phyloP scores from a whole-genome alignment of 768 basidiomycete species.

The Russula ochroleuca region DNA sequence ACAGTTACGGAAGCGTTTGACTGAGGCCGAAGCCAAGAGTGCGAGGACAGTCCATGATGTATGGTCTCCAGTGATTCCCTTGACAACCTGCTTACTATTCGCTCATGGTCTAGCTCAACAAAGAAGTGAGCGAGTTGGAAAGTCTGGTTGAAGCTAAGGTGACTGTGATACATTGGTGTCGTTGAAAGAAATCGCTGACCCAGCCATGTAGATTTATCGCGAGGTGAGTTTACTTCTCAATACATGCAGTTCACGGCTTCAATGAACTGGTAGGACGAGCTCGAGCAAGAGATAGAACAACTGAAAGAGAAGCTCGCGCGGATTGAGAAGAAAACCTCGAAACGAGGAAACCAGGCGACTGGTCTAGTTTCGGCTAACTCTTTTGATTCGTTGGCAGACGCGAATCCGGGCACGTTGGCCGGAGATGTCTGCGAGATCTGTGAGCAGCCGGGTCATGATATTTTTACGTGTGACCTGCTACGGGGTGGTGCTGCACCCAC shows the following conservation, averaged over 20 bases:
- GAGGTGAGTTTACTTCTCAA: slow-evolving; percentile 47
- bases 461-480: slow-evolving; percentile 76
- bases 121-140: slow-evolving; percentile 91
- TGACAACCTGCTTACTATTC: slow-evolving; percentile 11
- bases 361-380: slow-evolving; percentile 27
- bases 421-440: slow-evolving; percentile 77
- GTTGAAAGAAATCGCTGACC: not conserved
- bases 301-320: slow-evolving; percentile 66
- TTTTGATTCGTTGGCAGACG: slow-evolving; percentile 22
- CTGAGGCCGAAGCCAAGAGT: slow-evolving; percentile 71
- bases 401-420: slow-evolving; percentile 14
- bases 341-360: slow-evolving; percentile 37
- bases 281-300: slow-evolving; percentile 78
- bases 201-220: slow-evolving; percentile 63
- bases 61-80: slow-evolving; percentile 31
- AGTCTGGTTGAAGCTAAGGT: slow-evolving; percentile 93
- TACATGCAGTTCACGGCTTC: no score
- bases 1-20: slow-evolving; percentile 61
- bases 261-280: slow-evolving; percentile 58
- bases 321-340: slow-evolving; percentile 54
- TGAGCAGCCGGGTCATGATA: slow-evolving; percentile 79
- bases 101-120: slow-evolving; percentile 57
- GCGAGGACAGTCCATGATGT: slow-evolving; percentile 67
- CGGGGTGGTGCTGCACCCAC: slow-evolving; percentile 46
- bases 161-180: slow-evolving; percentile 18